A percentile compares a stretch with the other conserved stretches of the same genome.
phyloP scores from a whole-genome alignment of 1,284 basidiomycete species.

The Trametes versicolor region DNA sequence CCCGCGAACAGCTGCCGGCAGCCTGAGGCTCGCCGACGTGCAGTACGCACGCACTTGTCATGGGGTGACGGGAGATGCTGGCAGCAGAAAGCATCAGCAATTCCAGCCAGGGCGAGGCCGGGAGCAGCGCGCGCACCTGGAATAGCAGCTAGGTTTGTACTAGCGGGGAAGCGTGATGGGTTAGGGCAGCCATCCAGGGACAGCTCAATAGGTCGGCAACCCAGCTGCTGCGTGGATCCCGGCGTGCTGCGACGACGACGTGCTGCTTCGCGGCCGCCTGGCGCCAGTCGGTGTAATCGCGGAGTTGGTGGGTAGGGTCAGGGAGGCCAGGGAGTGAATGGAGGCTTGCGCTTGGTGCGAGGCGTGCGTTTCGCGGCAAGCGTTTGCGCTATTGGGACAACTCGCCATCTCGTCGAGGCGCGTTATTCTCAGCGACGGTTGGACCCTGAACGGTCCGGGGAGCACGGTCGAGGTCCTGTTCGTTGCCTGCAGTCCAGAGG shows the following conservation, averaged over 20 bases:
- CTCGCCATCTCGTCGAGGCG: background rate
- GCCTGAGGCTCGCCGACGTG: background rate
- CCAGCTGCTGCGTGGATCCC: conserved; percentile 17
- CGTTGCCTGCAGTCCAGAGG: background rate
- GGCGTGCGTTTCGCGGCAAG: background rate
- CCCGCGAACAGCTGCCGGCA: conserved; percentile 9
- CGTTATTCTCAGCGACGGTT: too few relatives aligned
- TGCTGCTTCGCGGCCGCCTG: conserved; percentile 12
- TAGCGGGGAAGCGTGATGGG: conserved; percentile 18
- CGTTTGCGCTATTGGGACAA: background rate
- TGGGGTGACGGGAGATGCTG: conserved; percentile 5
- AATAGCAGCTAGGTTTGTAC: conserved; percentile 11
- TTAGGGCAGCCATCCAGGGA: background rate
- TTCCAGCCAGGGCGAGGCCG: conserved; percentile 7
- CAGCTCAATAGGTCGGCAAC: conserved; percentile 17
- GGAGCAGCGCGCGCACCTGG: background rate
- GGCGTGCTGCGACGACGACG: conserved; percentile 6
- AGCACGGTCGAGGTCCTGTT: background rate
- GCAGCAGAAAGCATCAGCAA: background rate
- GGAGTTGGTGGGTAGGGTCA: conserved; percentile 8
- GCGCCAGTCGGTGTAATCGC: conserved; percentile 17
- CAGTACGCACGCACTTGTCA: conserved; percentile 1
- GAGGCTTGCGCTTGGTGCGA: background rate
- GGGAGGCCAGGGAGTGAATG: background rate
- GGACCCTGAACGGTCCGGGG: background rate